A percentile compares a stretch with the other conserved stretches of the same genome.
Conservation (phyloP, 768 basidiomycete genomes). For the Boletus eberwhitei region DNA sequence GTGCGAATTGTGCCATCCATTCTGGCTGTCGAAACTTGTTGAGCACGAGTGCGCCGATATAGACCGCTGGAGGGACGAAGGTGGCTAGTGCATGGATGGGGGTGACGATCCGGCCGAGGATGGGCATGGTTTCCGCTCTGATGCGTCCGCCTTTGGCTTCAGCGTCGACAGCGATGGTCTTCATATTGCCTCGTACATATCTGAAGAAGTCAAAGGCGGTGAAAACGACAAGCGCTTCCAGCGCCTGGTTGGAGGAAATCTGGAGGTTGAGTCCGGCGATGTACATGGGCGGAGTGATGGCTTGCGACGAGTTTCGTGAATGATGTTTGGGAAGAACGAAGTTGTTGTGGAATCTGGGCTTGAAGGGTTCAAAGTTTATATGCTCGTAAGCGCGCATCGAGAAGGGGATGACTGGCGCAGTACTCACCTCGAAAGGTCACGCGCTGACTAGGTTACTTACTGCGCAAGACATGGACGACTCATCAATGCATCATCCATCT, state of each 20-base stretch:
- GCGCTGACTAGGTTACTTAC: background rate
- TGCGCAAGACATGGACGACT: background rate
- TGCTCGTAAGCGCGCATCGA: background rate
- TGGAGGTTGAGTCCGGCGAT: constrained; percentile 2
- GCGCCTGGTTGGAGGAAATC: background rate
- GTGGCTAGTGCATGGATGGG: constrained; percentile 12
- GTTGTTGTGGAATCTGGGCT: background rate
- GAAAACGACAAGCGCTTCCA: constrained; percentile 8
- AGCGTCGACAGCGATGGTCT: background rate
- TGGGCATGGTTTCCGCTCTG: constrained; percentile 2
- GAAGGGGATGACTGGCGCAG: background rate
- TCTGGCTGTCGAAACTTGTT: constrained; percentile 25
- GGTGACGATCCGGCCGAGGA: constrained; percentile 19
- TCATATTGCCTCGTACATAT: background rate
- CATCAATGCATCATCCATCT: background rate
- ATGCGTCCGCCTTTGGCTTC: constrained; percentile 16
- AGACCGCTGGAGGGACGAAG: constrained; percentile 17
- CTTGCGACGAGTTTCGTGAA: background rate
- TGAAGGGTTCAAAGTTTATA: background rate
- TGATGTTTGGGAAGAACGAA: background rate
- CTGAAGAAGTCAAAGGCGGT: constrained; percentile 4
- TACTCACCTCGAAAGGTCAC: background rate
- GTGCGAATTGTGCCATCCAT: constrained; percentile 22
- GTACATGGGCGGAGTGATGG: background rate
- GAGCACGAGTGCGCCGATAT: constrained; percentile 17